These are phyloP conservation scores for Aspergillus pseudotamarii DNA, from an alignment of 2,329 filamentous ascomycete genomes.

Conservation along the genomic window DNA sequence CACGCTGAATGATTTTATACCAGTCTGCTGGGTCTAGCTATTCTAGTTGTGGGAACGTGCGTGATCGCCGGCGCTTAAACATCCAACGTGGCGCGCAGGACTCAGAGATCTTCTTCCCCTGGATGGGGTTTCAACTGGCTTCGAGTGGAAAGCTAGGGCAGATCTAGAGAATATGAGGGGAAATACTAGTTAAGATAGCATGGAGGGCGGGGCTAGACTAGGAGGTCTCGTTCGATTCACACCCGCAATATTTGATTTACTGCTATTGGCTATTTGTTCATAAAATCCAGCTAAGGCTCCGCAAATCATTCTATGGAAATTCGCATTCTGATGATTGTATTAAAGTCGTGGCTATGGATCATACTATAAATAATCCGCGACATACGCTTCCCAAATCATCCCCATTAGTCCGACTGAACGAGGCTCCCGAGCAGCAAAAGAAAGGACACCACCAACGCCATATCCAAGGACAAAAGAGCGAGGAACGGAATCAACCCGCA, in stretches of 20 bases:
- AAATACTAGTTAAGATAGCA: not conserved
- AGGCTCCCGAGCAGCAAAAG: constrained; percentile 9
- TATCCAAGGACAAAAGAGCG: constrained; percentile 27
- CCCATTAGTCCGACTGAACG: not conserved
- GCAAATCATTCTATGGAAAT: not conserved
- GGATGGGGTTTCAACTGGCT: not conserved
- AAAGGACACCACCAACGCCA: constrained; percentile 37
- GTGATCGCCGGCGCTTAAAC: not conserved
- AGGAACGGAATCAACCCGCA: not conserved
- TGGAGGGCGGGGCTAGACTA: not conserved
- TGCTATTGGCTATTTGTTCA: not conserved
- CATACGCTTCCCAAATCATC: not conserved
- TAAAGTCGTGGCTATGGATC: not conserved
- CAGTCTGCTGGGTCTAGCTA: not conserved
- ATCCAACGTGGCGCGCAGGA: not conserved
- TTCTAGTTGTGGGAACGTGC: not conserved
- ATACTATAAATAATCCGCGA: not conserved
- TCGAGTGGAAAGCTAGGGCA: not conserved
- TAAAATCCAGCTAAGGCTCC: not conserved
- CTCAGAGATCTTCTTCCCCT: not conserved
- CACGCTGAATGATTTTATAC: not conserved
- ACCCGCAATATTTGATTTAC: not conserved
- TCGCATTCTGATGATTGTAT: not conserved
- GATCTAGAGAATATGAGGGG: not conserved
- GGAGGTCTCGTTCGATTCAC: not conserved